phyloP scores from a whole-genome alignment of 208 protist genomes.

The Leishmania aethiopica region DNA sequence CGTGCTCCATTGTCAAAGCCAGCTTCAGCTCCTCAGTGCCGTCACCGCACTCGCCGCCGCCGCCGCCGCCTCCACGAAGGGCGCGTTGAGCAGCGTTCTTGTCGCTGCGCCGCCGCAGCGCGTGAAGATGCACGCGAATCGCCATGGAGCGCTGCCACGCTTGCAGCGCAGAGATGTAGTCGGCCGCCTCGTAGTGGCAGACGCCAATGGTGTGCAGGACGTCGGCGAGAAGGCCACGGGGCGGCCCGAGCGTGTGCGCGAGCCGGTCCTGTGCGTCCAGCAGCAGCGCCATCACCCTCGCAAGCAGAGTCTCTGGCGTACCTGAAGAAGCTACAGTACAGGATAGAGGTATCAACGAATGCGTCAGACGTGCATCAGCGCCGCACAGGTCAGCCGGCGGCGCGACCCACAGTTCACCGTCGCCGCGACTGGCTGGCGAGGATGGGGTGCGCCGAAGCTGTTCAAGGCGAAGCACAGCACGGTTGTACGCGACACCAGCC shows the following conservation, averaged over 20 bases:
- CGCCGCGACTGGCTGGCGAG: neutral
- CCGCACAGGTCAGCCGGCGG: neutral
- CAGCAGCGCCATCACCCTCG: conserved; percentile 28
- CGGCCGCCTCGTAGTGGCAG: conserved; percentile 40
- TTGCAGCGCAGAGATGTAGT: conserved; percentile 26
- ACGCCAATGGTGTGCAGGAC: conserved; percentile 66
- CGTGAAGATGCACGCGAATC: conserved; percentile 25
- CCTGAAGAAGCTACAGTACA: neutral
- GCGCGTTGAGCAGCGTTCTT: neutral
- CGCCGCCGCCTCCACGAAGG: neutral
- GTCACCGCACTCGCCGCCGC: neutral
- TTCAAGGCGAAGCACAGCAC: conserved; percentile 55
- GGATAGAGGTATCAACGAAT: neutral
- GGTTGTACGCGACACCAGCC: conserved; percentile 48
- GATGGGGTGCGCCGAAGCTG: conserved; percentile 7
- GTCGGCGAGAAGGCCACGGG: conserved; percentile 53
- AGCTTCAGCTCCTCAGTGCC: conserved; percentile 50
- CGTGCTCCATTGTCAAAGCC: conserved; percentile 67
- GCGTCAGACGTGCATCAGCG: neutral
- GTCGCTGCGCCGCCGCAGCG: neutral
- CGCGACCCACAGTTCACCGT: neutral
- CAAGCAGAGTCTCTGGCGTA: neutral
- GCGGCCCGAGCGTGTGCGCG: conserved; percentile 33
- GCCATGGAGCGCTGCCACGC: conserved; percentile 31
- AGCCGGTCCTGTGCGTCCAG: conserved; percentile 32